Conservation (phyloP, 73 alveolate genomes). For the Paramecium tetraurelia region DNA sequence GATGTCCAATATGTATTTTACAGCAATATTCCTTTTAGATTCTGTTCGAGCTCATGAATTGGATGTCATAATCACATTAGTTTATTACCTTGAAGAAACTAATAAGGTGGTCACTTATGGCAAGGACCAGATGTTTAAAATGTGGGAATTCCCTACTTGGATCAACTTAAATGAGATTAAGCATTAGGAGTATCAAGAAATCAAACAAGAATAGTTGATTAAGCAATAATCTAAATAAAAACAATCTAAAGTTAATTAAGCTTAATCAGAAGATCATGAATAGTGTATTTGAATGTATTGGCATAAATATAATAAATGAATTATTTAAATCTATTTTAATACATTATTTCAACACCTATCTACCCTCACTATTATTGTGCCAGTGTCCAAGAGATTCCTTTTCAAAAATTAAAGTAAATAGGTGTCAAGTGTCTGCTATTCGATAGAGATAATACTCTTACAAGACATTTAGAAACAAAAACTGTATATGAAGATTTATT, state of each 20-base stretch:
- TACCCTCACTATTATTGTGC: neutral
- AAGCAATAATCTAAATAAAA: neutral
- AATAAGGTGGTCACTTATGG: neutral
- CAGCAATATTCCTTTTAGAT: neutral
- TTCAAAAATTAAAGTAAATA: neutral
- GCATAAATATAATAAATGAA: constrained; percentile 11
- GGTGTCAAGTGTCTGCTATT: constrained; percentile 12
- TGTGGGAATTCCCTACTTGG: constrained; percentile 38
- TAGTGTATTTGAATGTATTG: neutral
- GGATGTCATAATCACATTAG: neutral
- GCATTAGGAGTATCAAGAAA: neutral
- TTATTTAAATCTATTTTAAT: neutral
- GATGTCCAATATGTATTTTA: constrained; percentile 6
- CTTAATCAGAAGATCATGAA: neutral
- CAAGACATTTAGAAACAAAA: neutral
- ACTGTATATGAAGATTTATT: neutral
- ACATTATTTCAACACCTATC: neutral
- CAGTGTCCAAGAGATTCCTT: neutral
- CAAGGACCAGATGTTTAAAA: neutral
- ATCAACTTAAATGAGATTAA: neutral
- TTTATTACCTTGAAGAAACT: neutral
- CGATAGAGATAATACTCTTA: constrained; percentile 35
- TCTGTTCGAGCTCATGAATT: neutral
- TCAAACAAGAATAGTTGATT: neutral
- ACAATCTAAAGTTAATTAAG: neutral